Percentiles rank a stretch among this genome's conserved stretches.
These are phyloP conservation scores for Colletotrichum tabaci DNA, from an alignment of 2,329 filamentous ascomycete genomes.

Conservation along the genomic window DNA sequence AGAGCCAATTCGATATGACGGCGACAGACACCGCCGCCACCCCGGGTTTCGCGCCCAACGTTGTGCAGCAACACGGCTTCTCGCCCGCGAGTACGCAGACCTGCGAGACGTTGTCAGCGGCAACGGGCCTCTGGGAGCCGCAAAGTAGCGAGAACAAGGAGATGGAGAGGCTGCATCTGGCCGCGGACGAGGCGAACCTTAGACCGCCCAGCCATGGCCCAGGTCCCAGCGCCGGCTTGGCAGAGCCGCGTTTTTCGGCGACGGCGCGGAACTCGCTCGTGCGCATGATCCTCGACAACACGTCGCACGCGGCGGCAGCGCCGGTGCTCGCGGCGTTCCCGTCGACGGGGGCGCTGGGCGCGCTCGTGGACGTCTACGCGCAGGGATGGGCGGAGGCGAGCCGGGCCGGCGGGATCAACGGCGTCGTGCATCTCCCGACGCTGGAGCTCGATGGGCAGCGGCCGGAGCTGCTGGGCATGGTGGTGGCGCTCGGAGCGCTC, in stretches of 20 bases:
- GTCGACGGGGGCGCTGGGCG: neutral
- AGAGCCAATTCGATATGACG: neutral
- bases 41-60: neutral
- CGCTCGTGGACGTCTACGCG: slow-evolving; percentile 11
- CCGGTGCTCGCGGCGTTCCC: slow-evolving; percentile 10
- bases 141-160: slow-evolving; percentile 6
- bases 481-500: slow-evolving; percentile 3
- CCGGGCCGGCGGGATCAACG: neutral
- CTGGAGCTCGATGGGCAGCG: neutral
- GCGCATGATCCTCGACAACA: slow-evolving; percentile 18
- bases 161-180: slow-evolving; percentile 9
- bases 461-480: slow-evolving; percentile 5
- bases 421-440: slow-evolving; percentile 24
- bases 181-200: slow-evolving; percentile 1
- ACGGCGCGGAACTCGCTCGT: slow-evolving; percentile 9
- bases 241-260: neutral
- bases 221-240: too few relatives aligned
- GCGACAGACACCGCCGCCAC: neutral
- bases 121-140: slow-evolving; percentile 7
- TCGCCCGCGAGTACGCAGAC: too few relatives aligned
- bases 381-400: neutral
- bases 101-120: neutral
- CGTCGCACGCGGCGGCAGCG: neutral
- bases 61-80: neutral
- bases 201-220: neutral